Conservation (phyloP, 768 basidiomycete species). For the Mycena venus region DNA sequence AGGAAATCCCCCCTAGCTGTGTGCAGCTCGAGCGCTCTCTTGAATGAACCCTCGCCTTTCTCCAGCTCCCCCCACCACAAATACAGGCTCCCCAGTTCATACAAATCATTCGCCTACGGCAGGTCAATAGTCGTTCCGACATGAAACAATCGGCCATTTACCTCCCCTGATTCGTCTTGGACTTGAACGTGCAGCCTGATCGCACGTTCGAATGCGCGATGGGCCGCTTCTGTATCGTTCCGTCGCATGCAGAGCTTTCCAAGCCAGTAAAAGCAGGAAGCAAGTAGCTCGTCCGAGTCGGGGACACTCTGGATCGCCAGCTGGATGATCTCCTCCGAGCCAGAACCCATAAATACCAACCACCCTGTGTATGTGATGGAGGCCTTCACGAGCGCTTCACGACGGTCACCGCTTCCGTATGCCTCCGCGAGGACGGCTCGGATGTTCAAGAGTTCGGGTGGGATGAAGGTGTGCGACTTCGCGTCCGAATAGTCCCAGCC, state of each 20-base stretch:
- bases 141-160: background rate
- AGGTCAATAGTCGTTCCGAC: background rate
- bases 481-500: slow-evolving; percentile 28
- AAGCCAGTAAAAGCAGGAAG: slow-evolving; percentile 33
- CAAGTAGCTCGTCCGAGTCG: slow-evolving; percentile 15
- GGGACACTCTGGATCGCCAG: slow-evolving; percentile 26
- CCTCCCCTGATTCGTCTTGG: slow-evolving; percentile 26
- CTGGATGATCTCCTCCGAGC: slow-evolving; percentile 33
- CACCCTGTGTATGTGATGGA: slow-evolving; percentile 30
- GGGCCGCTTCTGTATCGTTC: slow-evolving; percentile 27
- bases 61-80: slow-evolving; percentile 31
- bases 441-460: slow-evolving; percentile 31
- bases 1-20: background rate
- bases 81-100: slow-evolving; percentile 31
- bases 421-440: slow-evolving; percentile 29
- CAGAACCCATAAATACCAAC: slow-evolving; percentile 33
- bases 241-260: slow-evolving; percentile 32
- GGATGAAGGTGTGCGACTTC: slow-evolving; percentile 28
- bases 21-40: slow-evolving; percentile 27
- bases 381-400: slow-evolving; percentile 24
- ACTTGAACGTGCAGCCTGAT: slow-evolving; percentile 22
- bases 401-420: slow-evolving; percentile 26
- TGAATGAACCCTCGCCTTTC: slow-evolving; percentile 24
- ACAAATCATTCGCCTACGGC: slow-evolving; percentile 26
- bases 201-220: slow-evolving; percentile 23